phyloP scores from a whole-genome alignment of 352 stramenopile species.

The Globisporangium cystogenes region DNA sequence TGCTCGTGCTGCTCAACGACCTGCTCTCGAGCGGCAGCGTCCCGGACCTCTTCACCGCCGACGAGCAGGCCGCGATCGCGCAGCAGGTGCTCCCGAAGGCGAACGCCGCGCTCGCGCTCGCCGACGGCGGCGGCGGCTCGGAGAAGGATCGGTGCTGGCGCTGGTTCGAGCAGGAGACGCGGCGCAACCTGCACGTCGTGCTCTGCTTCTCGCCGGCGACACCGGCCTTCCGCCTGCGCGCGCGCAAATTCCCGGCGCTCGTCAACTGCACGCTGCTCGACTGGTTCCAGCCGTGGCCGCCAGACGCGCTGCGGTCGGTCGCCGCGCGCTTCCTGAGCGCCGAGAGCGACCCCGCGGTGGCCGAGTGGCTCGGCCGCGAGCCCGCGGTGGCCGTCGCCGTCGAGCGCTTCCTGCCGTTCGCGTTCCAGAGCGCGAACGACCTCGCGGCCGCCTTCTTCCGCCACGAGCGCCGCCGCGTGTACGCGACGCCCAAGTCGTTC shows the following conservation, averaged over 20 bases:
- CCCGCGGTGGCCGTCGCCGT: constrained; percentile 57
- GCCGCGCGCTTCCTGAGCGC: constrained; percentile 73
- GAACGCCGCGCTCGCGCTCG: constrained; percentile 45
- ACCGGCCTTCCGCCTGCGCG: constrained; percentile 80
- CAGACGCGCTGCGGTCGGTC: constrained; percentile 89
- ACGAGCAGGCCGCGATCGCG: constrained; percentile 90
- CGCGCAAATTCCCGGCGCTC: constrained; percentile 91
- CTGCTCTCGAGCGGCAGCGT: constrained; percentile 91
- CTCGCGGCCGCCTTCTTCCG: constrained; percentile 74
- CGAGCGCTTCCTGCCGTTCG: constrained; percentile 91
- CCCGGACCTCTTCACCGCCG: constrained; percentile 88
- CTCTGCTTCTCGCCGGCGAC: constrained; percentile 94
- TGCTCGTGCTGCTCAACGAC: constrained; percentile 95
- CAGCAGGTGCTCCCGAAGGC: constrained; percentile 86
- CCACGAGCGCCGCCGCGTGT: constrained; percentile 82
- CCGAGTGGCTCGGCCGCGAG: constrained; percentile 21
- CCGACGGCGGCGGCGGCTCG: constrained; percentile 6
- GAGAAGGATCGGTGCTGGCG: constrained; percentile 93
- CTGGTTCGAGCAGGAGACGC: constrained; percentile 90
- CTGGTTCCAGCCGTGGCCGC: constrained; percentile 92
- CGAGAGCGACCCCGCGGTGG: constrained; percentile 19
- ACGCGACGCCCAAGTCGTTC: constrained; percentile 93
- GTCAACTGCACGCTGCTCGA: constrained; percentile 94
- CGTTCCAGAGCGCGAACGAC: constrained; percentile 91
- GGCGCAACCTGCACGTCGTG: constrained; percentile 92